Evolutionary conservation across 257 asterid genomes (phyloP), one percentile per base, ranked within the genome.

Genomic region (Nicotiana knightiana): DNA sequence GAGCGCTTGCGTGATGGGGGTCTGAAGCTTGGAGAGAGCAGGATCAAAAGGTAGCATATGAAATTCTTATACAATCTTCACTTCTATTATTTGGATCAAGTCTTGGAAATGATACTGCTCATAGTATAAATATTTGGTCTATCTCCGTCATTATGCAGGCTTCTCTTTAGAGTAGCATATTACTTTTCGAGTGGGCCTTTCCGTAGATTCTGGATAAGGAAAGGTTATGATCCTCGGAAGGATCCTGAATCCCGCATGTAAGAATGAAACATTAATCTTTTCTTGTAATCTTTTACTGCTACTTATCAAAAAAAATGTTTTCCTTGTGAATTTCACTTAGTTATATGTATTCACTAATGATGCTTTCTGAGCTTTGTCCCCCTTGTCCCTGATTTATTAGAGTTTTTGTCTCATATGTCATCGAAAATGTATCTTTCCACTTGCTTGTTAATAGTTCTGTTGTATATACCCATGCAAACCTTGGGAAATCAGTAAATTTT

Each of bases 171-270:
- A 84, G 94, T 89, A 39, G 97, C 97, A 83, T 96, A 96, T 86
- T 96, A 96, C 87, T 96, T 96, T 88, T 89, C 94, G 80, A 93
- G 90, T 81, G 98, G 98, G 73, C 99, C 99, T 70, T 96, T 88
- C 86, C 89, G 88, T 83, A 90, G 97, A 85, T 91, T 96, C 89
- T 94, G 93, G 93, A 92, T 96, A 82, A 91, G 92, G 87, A 96
- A 96, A 89, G 98, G 99, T 86, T 96, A 94, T 77, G 99, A 96
- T 89, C 99, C 98, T 80, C 97, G 99, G 85, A 89, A 86, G 85
- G 99, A 96, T 86, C 95, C 97, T 13, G 97, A 94, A 85, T 94
- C 99, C 79, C 93, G 98, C 89, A 89, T 93, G 98, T 95, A 85
- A 91, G 97, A 82, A 37, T 81, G 67, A 67, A 61, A 51, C 21